Percentiles rank a stretch among this genome's conserved stretches.
Evolutionary conservation across 306 rosid genomes (phyloP).

Genomic region (Rubus idaeus): DNA sequence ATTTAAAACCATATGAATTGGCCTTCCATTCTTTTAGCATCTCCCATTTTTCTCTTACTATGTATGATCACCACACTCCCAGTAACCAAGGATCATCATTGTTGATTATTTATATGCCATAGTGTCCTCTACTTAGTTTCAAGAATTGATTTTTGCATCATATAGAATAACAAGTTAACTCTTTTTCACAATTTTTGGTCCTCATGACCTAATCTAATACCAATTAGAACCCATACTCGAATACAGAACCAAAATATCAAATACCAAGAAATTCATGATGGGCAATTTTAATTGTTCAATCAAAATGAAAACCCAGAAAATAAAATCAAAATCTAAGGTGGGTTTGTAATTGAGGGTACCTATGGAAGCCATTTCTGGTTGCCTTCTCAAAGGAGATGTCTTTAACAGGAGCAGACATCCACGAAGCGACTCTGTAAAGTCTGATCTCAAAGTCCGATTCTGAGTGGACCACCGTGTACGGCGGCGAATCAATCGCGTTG

Average conservation of each 20-base stretch:
- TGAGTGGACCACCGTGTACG: conserved; percentile 48
- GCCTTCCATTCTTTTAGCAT: neutral
- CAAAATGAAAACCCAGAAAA: neutral
- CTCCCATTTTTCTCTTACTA: neutral
- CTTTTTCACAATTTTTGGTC: neutral
- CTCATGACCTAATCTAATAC: neutral
- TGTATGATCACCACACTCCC: too few relatives aligned
- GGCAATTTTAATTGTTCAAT: neutral
- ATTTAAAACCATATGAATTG: neutral
- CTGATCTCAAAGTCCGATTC: conserved; percentile 82
- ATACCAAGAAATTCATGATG: neutral
- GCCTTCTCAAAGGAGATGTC: conserved; percentile 58
- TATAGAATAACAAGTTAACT: neutral
- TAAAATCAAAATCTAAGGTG: neutral
- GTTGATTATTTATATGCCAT: too few relatives aligned
- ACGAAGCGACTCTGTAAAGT: conserved; percentile 42
- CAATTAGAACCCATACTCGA: neutral
- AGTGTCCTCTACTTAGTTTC: neutral
- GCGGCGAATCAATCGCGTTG: conserved; percentile 55
- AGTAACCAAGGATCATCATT: too few relatives aligned
- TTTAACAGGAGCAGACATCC: conserved; percentile 63
- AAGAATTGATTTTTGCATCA: neutral
- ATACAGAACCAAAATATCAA: neutral
- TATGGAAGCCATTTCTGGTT: conserved; percentile 66
- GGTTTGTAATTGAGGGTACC: conserved; percentile 27